Conservation (phyloP, 1,284 basidiomycete species). For the Xerocomus nothofagi region DNA sequence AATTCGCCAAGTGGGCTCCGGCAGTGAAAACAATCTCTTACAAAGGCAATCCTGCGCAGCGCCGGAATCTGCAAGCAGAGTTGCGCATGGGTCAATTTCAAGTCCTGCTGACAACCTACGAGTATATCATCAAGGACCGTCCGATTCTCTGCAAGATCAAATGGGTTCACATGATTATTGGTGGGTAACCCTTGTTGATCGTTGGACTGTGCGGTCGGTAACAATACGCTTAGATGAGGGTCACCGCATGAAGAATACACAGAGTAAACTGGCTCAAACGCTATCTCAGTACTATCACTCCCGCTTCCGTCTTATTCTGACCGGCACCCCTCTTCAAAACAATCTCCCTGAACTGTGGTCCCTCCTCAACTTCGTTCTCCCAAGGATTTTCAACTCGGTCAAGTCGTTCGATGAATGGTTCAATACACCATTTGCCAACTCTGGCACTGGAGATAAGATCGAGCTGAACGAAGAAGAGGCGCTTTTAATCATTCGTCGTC, state of each 20-base stretch:
- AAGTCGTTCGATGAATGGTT: constrained; percentile 99
- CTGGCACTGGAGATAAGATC: constrained; percentile 95
- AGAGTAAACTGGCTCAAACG: constrained; percentile 92
- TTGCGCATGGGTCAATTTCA: constrained; percentile 86
- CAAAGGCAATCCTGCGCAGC: constrained; percentile 89
- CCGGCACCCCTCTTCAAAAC: constrained; percentile 98
- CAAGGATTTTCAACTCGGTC: constrained; percentile 99
- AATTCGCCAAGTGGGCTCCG: constrained; percentile 98
- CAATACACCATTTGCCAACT: constrained; percentile 99
- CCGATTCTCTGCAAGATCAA: constrained; percentile 89
- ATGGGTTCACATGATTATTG: constrained; percentile 99
- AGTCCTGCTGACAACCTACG: constrained; percentile 96
- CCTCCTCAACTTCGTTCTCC: constrained; percentile 96
- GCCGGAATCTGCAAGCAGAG: constrained; percentile 72
- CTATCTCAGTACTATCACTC: constrained; percentile 93
- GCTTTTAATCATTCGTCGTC: constrained; percentile 93
- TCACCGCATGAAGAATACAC: constrained; percentile 99
- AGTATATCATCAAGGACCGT: constrained; percentile 99
- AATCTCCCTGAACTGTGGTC: constrained; percentile 99
- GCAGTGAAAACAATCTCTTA: constrained; percentile 84
- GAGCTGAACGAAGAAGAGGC: constrained; percentile 99
- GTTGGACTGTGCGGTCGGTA: neutral
- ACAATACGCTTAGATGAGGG: constrained; percentile 74
- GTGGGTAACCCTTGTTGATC: constrained; percentile 40
- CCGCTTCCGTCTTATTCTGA: constrained; percentile 93